These are phyloP conservation scores for Colletotrichum tropicale DNA, from an alignment of 2,329 filamentous ascomycete species.

Conservation along the genomic window DNA sequence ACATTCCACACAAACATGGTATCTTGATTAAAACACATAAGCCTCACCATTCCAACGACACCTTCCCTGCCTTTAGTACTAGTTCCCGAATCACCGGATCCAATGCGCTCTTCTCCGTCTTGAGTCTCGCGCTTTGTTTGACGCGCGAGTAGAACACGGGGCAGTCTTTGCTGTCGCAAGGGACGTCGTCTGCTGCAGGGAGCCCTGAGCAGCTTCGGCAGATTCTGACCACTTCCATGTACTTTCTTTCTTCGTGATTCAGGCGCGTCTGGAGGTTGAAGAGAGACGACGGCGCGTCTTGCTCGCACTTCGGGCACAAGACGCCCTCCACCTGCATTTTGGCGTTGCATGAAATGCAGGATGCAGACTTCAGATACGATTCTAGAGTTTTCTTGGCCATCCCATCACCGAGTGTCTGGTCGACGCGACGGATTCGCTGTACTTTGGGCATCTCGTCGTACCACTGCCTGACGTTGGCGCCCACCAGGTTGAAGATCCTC, in stretches of 20 bases:
- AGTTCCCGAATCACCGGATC: slow-evolving; percentile 37
- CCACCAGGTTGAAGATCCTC: slow-evolving; percentile 94
- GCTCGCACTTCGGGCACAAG: slow-evolving; percentile 64
- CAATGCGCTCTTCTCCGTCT: slow-evolving; percentile 38
- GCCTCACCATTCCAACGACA: slow-evolving; percentile 39
- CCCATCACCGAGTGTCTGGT: slow-evolving; percentile 36
- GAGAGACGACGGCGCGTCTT: slow-evolving; percentile 63
- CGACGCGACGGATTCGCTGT: slow-evolving; percentile 73
- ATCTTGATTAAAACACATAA: not conserved
- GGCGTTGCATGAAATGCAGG: slow-evolving; percentile 77
- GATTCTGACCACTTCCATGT: slow-evolving; percentile 68
- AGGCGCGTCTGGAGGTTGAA: slow-evolving; percentile 67
- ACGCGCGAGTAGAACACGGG: slow-evolving; percentile 85
- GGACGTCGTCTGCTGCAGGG: slow-evolving; percentile 76
- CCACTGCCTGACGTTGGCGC: slow-evolving; percentile 89
- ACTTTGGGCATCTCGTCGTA: slow-evolving; percentile 97
- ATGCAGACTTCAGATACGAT: slow-evolving; percentile 83
- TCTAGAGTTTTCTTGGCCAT: slow-evolving; percentile 71
- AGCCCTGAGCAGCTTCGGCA: slow-evolving; percentile 83
- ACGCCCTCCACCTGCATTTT: slow-evolving; percentile 46
- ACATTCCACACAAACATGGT: not conserved
- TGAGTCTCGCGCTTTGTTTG: slow-evolving; percentile 60
- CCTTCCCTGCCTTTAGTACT: slow-evolving; percentile 27
- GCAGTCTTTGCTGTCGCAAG: slow-evolving; percentile 90
- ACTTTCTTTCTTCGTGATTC: slow-evolving; percentile 65